A percentile compares a stretch with the other conserved stretches of the same genome.
Conservation (phyloP, 305 asterid species). For the Withania somnifera region DNA sequence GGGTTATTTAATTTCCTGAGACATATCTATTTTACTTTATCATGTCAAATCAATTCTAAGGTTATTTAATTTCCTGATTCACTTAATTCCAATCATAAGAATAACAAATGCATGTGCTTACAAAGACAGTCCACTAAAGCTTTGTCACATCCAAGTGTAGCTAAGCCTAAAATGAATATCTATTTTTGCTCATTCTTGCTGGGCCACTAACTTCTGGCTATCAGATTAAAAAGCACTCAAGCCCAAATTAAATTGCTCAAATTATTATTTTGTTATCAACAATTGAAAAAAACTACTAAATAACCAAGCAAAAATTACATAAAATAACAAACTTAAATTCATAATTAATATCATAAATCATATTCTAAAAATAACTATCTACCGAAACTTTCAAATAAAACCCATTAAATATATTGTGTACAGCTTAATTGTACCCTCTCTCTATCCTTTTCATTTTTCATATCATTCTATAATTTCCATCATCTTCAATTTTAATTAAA, state of each 20-base stretch:
- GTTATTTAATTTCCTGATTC: neutral
- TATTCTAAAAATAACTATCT: no score
- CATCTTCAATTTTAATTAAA: no score
- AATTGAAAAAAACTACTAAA: no score
- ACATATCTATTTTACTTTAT: neutral
- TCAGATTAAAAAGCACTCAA: neutral
- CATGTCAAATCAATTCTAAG: neutral
- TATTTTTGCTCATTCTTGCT: neutral
- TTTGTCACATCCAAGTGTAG: slow-evolving; percentile 5
- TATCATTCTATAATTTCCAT: no score
- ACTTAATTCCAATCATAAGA: slow-evolving; percentile 5
- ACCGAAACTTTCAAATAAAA: no score
- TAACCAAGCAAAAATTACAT: no score
- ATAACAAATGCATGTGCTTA: slow-evolving; percentile 10
- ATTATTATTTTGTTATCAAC: neutral
- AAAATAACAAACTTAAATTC: no score
- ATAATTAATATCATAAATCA: no score
- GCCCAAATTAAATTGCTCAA: neutral
- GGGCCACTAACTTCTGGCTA: neutral
- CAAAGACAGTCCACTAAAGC: slow-evolving; percentile 3
- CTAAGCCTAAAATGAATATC: neutral
- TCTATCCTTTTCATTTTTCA: no score
- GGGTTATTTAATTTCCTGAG: neutral
- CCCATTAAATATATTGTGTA: no score
- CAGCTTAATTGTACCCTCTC: no score